phyloP scores from a whole-genome alignment of 2,329 filamentous ascomycete species.

The Penicillium sp. region DNA sequence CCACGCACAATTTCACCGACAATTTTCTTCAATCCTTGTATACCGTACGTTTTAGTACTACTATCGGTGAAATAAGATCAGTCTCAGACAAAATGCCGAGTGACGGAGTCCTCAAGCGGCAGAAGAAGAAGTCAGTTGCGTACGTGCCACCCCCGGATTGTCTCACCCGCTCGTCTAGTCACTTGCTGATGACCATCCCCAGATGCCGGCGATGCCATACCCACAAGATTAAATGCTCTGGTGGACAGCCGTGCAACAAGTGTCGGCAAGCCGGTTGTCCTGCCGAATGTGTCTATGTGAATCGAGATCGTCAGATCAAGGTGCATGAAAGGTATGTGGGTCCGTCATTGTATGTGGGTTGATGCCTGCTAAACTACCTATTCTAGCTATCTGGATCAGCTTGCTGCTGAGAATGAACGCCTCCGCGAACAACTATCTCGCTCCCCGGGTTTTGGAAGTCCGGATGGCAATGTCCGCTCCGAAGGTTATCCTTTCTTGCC shows the following conservation, averaged over 20 bases:
- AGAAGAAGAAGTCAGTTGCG: slow-evolving; percentile 31
- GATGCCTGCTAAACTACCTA: not conserved
- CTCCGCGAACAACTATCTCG: not conserved
- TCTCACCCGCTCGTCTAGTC: not conserved
- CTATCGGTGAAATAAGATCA: slow-evolving; percentile 13
- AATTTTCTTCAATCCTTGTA: not conserved
- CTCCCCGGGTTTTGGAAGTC: not conserved
- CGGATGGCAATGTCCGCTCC: not conserved
- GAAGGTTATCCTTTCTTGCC: not conserved
- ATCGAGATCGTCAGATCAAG: slow-evolving; percentile 28
- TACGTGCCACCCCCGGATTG: not conserved
- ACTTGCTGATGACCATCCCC: not conserved
- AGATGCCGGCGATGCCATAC: slow-evolving; percentile 30
- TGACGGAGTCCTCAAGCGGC: slow-evolving; percentile 18
- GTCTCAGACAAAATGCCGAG: not conserved
- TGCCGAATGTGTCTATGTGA: slow-evolving; percentile 24
- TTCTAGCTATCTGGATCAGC: not conserved
- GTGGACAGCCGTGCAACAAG: slow-evolving; percentile 26
- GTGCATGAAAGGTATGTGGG: slow-evolving; percentile 34
- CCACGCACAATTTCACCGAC: not conserved
- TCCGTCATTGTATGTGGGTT: not conserved
- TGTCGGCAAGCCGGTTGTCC: slow-evolving; percentile 23
- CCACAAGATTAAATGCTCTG: slow-evolving; percentile 32
- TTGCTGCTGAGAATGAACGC: not conserved
- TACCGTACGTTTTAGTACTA: not conserved